These are phyloP conservation scores for Emmonsiellopsis sp. DNA, from an alignment of 2,329 filamentous ascomycete species.

Conservation along the genomic window DNA sequence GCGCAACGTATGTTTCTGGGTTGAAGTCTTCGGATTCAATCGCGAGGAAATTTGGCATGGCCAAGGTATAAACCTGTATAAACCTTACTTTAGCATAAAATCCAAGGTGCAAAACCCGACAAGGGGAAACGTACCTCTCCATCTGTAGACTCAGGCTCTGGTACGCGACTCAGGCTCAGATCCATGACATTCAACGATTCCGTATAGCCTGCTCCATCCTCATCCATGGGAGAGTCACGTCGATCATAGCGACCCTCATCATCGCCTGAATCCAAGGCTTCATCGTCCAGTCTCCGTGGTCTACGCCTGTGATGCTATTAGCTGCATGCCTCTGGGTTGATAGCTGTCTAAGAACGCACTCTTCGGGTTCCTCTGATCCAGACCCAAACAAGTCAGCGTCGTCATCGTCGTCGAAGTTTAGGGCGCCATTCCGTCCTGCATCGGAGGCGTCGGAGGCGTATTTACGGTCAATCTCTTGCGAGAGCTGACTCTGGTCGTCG, in stretches of 20 bases:
- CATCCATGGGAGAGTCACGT: constrained; percentile 36
- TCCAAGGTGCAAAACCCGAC: constrained; percentile 1
- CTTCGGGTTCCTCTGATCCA: constrained; percentile 32
- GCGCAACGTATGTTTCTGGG: constrained; percentile 51
- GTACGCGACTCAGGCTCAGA: constrained; percentile 47
- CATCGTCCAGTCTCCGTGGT: constrained; percentile 47
- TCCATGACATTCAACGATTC: constrained; percentile 46
- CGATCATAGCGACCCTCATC: constrained; percentile 50
- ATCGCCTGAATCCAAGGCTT: constrained; percentile 55
- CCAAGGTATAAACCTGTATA: constrained; percentile 49
- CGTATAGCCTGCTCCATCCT: constrained; percentile 30
- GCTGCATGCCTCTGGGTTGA: not conserved
- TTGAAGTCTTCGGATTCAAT: constrained; percentile 54
- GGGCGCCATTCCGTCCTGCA: constrained; percentile 6
- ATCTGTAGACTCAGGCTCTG: constrained; percentile 42
- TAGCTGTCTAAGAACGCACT: constrained; percentile 17
- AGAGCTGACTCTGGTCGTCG: constrained; percentile 4
- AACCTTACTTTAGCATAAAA: constrained; percentile 5
- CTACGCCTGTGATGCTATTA: constrained; percentile 17
- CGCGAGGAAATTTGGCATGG: constrained; percentile 53
- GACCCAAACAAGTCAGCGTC: constrained; percentile 39
- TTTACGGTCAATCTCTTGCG: not conserved
- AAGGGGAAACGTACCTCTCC: constrained; percentile 23
- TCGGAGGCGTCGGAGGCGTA: constrained; percentile 5
- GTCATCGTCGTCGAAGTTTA: constrained; percentile 20